Percentiles rank a stretch among this genome's conserved stretches.
These are phyloP conservation scores for Stemphylium beticola DNA, from an alignment of 2,329 filamentous ascomycete species.

Conservation along the genomic window DNA sequence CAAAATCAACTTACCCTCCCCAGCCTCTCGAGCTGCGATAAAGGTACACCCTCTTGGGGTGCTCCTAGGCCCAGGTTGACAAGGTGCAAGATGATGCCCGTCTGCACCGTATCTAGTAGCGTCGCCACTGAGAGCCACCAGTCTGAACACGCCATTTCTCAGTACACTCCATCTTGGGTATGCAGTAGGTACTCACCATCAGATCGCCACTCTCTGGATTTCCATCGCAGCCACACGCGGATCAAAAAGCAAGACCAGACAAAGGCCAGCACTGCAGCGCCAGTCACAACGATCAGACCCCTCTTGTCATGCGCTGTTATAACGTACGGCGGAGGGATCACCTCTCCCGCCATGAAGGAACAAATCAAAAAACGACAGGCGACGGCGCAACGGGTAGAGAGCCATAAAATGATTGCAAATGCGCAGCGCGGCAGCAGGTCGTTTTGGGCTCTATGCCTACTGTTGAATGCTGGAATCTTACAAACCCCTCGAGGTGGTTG, in stretches of 20 bases:
- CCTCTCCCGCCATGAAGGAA: slow-evolving; percentile 27
- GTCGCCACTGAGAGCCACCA: slow-evolving; percentile 22
- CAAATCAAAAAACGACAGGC: slow-evolving; percentile 6
- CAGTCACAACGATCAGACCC: slow-evolving; percentile 42
- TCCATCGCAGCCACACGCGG: slow-evolving; percentile 36
- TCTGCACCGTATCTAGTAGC: slow-evolving; percentile 34
- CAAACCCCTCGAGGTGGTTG: background rate
- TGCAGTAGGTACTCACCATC: slow-evolving; percentile 36
- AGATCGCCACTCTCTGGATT: slow-evolving; percentile 38
- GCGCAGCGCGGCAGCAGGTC: background rate
- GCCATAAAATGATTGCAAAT: background rate
- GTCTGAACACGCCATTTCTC: slow-evolving; percentile 5
- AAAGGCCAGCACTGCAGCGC: slow-evolving; percentile 36
- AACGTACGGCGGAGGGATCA: slow-evolving; percentile 35
- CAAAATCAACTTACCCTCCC: slow-evolving; percentile 31
- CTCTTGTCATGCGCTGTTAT: slow-evolving; percentile 42
- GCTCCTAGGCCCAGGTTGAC: slow-evolving; percentile 34
- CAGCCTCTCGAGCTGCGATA: slow-evolving; percentile 24
- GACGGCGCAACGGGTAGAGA: background rate
- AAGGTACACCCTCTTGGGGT: slow-evolving; percentile 21
- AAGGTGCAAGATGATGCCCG: slow-evolving; percentile 33
- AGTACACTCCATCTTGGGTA: slow-evolving; percentile 20
- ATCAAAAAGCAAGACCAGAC: slow-evolving; percentile 40
- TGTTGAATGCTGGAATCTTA: background rate
- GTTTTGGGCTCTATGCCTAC: background rate